Evolutionary conservation across 2,329 filamentous ascomycete species (phyloP), one percentile per base, ranked within the genome.

Genomic region (Hymenoscyphus occultus): DNA sequence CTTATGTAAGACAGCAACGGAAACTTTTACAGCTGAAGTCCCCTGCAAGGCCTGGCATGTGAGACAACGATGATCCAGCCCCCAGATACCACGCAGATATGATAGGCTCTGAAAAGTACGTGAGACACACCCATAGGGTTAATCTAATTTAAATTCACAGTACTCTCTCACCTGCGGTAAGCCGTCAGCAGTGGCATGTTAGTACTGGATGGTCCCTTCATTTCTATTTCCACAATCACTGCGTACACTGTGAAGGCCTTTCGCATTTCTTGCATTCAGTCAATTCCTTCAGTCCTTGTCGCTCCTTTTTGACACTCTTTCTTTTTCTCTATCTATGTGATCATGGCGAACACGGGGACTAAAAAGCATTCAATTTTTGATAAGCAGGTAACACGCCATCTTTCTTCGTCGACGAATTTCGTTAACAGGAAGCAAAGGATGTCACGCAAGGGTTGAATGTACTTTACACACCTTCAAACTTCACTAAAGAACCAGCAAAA

Each of bases 291-390:
- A 14, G 16, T 59, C 6, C n/a, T 22, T 13, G 35, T 12, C 16
- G n/a, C 32, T 59, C 39, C 3, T 12, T 59, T 32, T 16, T 22
- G 19, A 19, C 39, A 9, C n/a, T 22, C 32, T 3, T 40, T 32
- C 35, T 39, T 13, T 39, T 58, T 9, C n/a, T 58, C 16, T 7
- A 45, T 40, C 40, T 40, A 48, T 45, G 59, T 28, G 28, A 48
- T 48, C 9, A 60, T 60, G 59, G 59, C 59, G 10, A 31, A 40
- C n/a, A 42, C 22, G 32, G 42, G 59, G 12, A 22, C 42, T 45
- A 60, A 60, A 35, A 60, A 60, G n/a, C 59, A 60, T 48, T 60
- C 59, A 14, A 60, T 31, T 45, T 48, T 60, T 60, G 39, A 60
- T n/a, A 60, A 60, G 40, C 59, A 60, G 59, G 59, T 48, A 16